Base-by-base conservation (phyloP, 2,329 filamentous ascomycete species). In the Ascochyta fabae region DNA sequence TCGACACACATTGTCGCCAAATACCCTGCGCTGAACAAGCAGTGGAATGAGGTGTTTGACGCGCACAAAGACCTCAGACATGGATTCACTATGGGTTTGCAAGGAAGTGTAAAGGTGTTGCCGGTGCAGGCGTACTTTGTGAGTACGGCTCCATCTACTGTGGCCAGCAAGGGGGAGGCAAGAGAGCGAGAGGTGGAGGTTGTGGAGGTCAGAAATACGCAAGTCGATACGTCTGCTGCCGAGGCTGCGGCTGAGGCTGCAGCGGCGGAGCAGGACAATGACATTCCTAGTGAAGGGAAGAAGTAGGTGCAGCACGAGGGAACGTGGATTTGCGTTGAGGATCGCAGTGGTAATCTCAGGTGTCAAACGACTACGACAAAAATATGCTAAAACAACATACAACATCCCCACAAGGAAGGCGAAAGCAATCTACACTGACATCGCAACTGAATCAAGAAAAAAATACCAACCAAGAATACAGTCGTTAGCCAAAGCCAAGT, bases 1-100 rank as follows among this genome's bases (percentile, higher is more conserved):
- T n/a, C 45, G 3, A 53, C 22, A 27, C n/a, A 47, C 9, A 22
- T 55, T 43, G 27, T 60, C 23, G 36, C 48, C n/a, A 43, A 48
- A 19, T 42, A 33, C 3, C 29, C 59, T 19, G 4, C 43, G 2
- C 16, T 61, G 10, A 16, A 7, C 33, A 16, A n/a, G 15, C 2
- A 2, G 6, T 69, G 65, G 65, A 54, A 55, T 12, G 10, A 3
- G 1, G 5, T 66, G 15, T 61, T 67, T 6, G 46, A 64, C 1
- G 4, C 19, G 8, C 52, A 60, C 6, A 29, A 22, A 1, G 63
- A 60, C 12, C 19, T 69, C 36, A 49, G 56, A 7, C 27, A 41
- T 2, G 55, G 46, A 6, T 62, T 69, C 7, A 56, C 60, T 3
- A 36, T 58, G 8, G 65, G 61, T 1, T 12, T 67, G 44, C 51